phyloP scores from a whole-genome alignment of 257 asterid genomes.

The Salvia splendens region DNA sequence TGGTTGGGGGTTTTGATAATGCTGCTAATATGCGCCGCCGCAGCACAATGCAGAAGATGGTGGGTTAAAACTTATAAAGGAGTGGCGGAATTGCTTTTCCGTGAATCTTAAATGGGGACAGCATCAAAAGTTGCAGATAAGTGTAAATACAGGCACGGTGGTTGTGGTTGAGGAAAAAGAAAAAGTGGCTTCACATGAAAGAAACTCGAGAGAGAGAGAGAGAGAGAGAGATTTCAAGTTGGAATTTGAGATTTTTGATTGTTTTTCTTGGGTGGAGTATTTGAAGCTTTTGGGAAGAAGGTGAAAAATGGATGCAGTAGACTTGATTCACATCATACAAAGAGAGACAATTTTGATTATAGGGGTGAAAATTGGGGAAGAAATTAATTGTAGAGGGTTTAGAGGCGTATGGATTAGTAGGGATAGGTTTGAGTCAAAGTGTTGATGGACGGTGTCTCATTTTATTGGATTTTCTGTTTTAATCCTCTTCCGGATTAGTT shows the following conservation, averaged over 20 bases:
- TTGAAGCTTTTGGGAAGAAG: conserved; percentile 51
- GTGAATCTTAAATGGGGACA: conserved; percentile 66
- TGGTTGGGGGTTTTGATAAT: too few relatives aligned
- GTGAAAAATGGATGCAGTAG: conserved; percentile 35
- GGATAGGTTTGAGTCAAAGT: conserved; percentile 21
- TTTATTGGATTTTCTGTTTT: background rate
- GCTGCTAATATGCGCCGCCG: background rate
- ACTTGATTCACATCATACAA: conserved; percentile 16
- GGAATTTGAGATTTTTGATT: background rate
- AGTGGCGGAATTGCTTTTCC: conserved; percentile 46
- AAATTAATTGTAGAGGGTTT: conserved; percentile 15
- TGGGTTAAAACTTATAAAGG: conserved; percentile 49
- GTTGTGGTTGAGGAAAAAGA: conserved; percentile 8
- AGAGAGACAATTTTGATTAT: background rate
- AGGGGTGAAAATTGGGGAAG: conserved; percentile 3
- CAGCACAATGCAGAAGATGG: conserved; percentile 21
- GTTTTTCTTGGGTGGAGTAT: background rate
- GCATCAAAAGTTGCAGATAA: conserved; percentile 47
- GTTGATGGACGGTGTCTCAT: conserved; percentile 40
- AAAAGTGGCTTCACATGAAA: conserved; percentile 66
- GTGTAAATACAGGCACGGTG: conserved; percentile 23
- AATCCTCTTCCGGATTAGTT: background rate
- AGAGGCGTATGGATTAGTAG: conserved; percentile 22
- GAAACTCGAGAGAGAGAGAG: conserved; percentile 33
- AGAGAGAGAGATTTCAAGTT: background rate